phyloP scores from a whole-genome alignment of 305 asterid species.

The Ilex paraguariensis region DNA sequence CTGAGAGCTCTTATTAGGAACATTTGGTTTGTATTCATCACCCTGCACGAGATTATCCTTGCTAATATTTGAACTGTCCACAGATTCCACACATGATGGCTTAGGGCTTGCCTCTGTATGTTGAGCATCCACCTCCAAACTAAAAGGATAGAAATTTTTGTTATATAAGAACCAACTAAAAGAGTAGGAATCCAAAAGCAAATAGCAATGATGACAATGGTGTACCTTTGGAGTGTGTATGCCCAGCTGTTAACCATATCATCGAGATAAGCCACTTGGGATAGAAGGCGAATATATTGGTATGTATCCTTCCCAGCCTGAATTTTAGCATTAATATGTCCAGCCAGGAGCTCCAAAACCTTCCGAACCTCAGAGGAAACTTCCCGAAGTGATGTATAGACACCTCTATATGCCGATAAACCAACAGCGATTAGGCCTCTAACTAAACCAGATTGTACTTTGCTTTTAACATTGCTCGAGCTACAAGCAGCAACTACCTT shows the following conservation, averaged over 20 bases:
- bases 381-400: constrained; percentile 65
- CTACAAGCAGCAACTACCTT: constrained; percentile 36
- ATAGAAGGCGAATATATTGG: constrained; percentile 60
- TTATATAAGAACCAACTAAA: constrained; percentile 12
- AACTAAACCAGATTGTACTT: constrained; percentile 47
- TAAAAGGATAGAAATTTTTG: constrained; percentile 31
- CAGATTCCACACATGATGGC: constrained; percentile 16
- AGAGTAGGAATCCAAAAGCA: constrained; percentile 5
- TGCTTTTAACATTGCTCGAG: constrained; percentile 42
- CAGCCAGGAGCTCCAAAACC: constrained; percentile 74
- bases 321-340: constrained; percentile 55
- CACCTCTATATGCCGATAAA: constrained; percentile 83
- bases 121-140: constrained; percentile 65
- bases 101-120: constrained; percentile 32
- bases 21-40: constrained; percentile 24
- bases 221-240: constrained; percentile 70
- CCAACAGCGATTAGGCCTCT: constrained; percentile 94
- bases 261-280: constrained; percentile 95
- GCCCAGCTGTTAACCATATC: constrained; percentile 89
- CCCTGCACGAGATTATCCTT: constrained; percentile 29
- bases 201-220: constrained; percentile 8
- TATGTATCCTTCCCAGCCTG: constrained; percentile 78
- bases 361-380: constrained; percentile 65
- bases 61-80: constrained; percentile 15
- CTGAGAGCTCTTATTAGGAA: constrained; percentile 19